Percentiles rank a stretch among this genome's conserved stretches.
Conservation (phyloP, 164 flowering plant genomes). For the Dillenia turbinata region DNA sequence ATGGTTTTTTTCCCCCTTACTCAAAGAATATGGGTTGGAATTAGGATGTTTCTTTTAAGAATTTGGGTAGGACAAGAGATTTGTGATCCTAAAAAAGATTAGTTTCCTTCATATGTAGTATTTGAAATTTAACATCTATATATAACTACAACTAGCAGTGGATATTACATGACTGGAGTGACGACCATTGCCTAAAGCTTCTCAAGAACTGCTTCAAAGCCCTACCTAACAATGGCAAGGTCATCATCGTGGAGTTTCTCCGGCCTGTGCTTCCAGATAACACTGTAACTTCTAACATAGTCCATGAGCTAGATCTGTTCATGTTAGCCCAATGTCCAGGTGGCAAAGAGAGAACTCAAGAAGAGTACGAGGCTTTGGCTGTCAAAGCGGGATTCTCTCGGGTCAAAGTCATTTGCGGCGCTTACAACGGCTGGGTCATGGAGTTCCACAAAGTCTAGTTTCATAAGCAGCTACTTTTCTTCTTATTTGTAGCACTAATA, state of each 20-base stretch:
- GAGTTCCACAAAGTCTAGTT: neutral
- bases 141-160: no score
- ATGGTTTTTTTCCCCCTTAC: no score
- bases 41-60: no score
- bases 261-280: neutral
- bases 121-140: no score
- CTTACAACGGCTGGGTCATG: neutral
- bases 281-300: no score
- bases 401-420: neutral
- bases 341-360: neutral
- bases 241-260: neutral
- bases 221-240: neutral
- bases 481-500: no score
- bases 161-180: no score
- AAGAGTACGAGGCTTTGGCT: constrained; percentile 2
- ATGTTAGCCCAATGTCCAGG: neutral
- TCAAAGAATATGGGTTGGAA: no score
- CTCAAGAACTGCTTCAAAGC: neutral
- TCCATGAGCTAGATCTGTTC: neutral
- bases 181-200: neutral
- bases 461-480: no score
- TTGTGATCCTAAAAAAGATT: no score
- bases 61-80: no score
- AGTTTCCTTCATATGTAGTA: no score
- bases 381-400: neutral